These are phyloP conservation scores for Chloris gayana DNA, from an alignment of 176 grass and related monocot species.

Conservation along the genomic window DNA sequence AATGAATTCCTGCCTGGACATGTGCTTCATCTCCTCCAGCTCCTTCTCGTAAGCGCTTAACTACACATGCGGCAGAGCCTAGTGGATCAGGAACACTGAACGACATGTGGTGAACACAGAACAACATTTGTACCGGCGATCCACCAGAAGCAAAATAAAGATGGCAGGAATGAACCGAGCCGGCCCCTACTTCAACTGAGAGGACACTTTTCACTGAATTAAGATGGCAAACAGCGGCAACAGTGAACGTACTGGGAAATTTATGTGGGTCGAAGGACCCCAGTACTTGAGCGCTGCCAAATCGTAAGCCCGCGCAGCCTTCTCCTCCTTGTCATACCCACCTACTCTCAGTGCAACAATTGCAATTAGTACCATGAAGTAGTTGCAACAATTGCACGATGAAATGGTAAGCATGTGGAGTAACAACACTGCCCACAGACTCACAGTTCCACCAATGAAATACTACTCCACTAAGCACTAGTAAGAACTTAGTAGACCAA, in stretches of 20 bases:
- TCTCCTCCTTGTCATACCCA: constrained; percentile 93
- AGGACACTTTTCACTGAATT: not conserved
- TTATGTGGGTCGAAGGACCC: constrained; percentile 83
- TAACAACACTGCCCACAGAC: constrained; percentile 2
- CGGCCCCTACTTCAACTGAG: constrained; percentile 39
- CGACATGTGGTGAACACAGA: not conserved
- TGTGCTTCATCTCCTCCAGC: constrained; percentile 87
- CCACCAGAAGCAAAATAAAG: constrained; percentile 2
- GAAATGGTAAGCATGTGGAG: constrained; percentile 17
- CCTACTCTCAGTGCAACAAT: too few relatives aligned
- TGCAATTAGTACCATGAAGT: too few relatives aligned
- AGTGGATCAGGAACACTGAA: constrained; percentile 11
- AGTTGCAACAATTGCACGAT: constrained; percentile 24
- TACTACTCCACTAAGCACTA: too few relatives aligned
- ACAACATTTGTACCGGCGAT: not conserved
- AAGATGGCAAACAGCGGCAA: not conserved
- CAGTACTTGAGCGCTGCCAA: constrained; percentile 95
- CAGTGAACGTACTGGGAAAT: constrained; percentile 67
- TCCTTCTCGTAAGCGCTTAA: constrained; percentile 76
- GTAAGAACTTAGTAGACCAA: too few relatives aligned
- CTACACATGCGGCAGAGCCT: constrained; percentile 18
- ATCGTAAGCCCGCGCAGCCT: constrained; percentile 91
- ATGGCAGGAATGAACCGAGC: constrained; percentile 16
- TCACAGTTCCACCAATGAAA: constrained; percentile 13
- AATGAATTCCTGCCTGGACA: constrained; percentile 89